Evolutionary conservation across 2,329 filamentous ascomycete species (phyloP).

Genomic region (Falciphora oryzae): DNA sequence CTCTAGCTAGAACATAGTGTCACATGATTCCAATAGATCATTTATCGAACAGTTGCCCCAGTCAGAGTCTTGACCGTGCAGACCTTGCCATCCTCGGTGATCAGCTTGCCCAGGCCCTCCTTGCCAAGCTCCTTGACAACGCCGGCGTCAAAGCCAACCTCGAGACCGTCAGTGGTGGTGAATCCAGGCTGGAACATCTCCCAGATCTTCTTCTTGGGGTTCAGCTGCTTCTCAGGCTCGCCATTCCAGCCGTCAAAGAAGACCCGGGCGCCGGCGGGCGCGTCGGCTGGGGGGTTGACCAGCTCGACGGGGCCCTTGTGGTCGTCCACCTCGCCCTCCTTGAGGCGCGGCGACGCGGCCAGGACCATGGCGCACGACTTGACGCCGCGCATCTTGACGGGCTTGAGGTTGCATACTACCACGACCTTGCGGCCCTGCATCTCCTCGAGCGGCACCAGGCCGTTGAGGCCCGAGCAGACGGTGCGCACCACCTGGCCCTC

Average conservation of each 20-base stretch:
- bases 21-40: background rate
- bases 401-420: slow-evolving; percentile 96
- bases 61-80: slow-evolving; percentile 81
- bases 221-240: slow-evolving; percentile 86
- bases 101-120: slow-evolving; percentile 61
- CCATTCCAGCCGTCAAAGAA: slow-evolving; percentile 94
- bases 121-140: slow-evolving; percentile 72
- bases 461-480: slow-evolving; percentile 94
- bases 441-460: slow-evolving; percentile 83
- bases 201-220: slow-evolving; percentile 99
- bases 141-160: slow-evolving; percentile 80
- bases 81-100: slow-evolving; percentile 69
- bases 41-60: slow-evolving; percentile 75
- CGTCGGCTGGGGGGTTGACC: slow-evolving; percentile 71
- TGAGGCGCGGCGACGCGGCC: slow-evolving; percentile 78
- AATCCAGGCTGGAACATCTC: slow-evolving; percentile 95
- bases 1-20: too few relatives aligned
- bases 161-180: slow-evolving; percentile 73
- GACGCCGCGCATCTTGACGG: slow-evolving; percentile 94
- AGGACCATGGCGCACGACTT: slow-evolving; percentile 83
- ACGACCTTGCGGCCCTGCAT: slow-evolving; percentile 97
- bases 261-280: slow-evolving; percentile 79
- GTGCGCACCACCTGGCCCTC: slow-evolving; percentile 90
- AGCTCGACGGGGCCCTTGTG: slow-evolving; percentile 91
- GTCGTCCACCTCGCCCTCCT: slow-evolving; percentile 76